These are phyloP conservation scores for Mycena rosella DNA, from an alignment of 768 basidiomycete genomes.

Conservation along the genomic window DNA sequence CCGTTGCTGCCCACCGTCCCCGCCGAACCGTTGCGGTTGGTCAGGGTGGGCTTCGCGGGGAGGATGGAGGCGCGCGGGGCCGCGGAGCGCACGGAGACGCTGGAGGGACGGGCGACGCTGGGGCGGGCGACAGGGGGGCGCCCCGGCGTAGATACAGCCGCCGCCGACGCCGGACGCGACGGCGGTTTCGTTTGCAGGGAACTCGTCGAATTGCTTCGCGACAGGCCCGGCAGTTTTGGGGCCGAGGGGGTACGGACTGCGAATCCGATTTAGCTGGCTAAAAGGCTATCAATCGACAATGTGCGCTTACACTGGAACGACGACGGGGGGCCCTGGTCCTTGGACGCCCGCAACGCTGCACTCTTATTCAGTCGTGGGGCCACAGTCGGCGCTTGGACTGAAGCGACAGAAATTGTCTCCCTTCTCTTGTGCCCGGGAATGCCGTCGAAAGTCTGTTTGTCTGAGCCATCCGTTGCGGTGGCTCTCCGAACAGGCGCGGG, in stretches of 20 bases:
- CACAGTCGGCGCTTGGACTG: constrained; percentile 72
- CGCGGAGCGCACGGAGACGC: constrained; percentile 36
- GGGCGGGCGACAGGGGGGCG: constrained; percentile 29
- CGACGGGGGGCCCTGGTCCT: constrained; percentile 71
- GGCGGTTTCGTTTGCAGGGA: constrained; percentile 43
- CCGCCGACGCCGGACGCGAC: constrained; percentile 59
- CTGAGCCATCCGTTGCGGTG: constrained; percentile 48
- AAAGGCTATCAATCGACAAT: not conserved
- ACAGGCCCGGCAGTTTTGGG: constrained; percentile 58
- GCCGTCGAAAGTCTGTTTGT: constrained; percentile 74
- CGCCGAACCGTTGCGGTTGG: constrained; percentile 34
- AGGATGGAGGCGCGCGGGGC: constrained; percentile 31
- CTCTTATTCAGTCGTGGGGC: constrained; percentile 86
- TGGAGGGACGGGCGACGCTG: constrained; percentile 37
- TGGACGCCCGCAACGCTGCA: constrained; percentile 73
- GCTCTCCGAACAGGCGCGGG: constrained; percentile 56
- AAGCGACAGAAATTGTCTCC: constrained; percentile 79
- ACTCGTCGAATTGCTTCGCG: constrained; percentile 58
- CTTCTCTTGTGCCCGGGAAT: constrained; percentile 89
- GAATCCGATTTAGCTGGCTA: constrained; percentile 14
- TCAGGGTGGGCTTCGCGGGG: constrained; percentile 41
- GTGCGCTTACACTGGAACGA: constrained; percentile 77
- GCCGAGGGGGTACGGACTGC: constrained; percentile 63
- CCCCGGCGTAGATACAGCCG: constrained; percentile 40
- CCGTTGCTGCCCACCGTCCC: constrained; percentile 1